phyloP scores from a whole-genome alignment of 805 yeast species.

The Yarrowia bubula region DNA sequence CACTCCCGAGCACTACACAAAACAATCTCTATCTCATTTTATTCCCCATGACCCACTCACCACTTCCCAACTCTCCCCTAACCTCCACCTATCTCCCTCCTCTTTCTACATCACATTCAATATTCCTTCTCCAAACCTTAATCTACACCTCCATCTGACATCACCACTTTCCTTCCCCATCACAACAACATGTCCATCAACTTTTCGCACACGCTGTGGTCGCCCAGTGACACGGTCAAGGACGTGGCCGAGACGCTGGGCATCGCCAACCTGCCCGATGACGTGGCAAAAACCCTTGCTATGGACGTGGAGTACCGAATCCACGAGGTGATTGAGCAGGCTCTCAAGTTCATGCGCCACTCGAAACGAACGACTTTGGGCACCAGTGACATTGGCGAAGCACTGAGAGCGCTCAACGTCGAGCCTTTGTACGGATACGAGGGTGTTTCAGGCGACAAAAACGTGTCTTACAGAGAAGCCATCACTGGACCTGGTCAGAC shows the following conservation, averaged over 20 bases:
- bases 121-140: no score
- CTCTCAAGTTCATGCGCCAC: conserved; percentile 93
- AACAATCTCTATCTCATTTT: no score
- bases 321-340: conserved; percentile 92
- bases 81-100: no score
- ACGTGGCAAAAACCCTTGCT: conserved; percentile 89
- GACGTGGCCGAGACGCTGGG: conserved; percentile 96
- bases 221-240: conserved; percentile 93
- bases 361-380: conserved; percentile 78
- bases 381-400: conserved; percentile 77
- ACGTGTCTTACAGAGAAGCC: conserved; percentile 62
- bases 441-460: conserved; percentile 44
- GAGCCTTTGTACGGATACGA: conserved; percentile 94
- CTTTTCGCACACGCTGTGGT: conserved; percentile 88
- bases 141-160: background rate
- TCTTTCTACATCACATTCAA: no score
- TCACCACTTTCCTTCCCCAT: background rate
- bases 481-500: conserved; percentile 90
- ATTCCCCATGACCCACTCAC: no score
- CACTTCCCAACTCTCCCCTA: no score
- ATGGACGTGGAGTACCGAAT: conserved; percentile 99
- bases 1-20: no score
- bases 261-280: conserved; percentile 70
- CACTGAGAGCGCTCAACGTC: conserved; percentile 79
- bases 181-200: conserved; percentile 34